phyloP scores from a whole-genome alignment of 768 basidiomycete species.

The Coprinopsis marcescibilis region DNA sequence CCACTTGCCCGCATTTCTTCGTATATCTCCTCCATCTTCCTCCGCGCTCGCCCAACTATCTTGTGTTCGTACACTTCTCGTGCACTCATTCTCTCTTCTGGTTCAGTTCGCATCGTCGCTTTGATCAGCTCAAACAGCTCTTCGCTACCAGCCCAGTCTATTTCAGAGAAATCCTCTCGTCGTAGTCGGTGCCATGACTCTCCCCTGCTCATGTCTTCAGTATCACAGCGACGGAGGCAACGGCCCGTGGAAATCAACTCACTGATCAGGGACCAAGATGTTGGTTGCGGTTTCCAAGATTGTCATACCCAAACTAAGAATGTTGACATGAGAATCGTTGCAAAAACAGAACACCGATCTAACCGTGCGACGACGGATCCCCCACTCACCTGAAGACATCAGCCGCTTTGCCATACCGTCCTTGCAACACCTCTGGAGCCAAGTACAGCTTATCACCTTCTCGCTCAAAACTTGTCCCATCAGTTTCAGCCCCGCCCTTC shows the following conservation, averaged over 20 bases:
- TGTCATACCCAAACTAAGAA: constrained; percentile 83
- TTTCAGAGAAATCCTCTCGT: constrained; percentile 84
- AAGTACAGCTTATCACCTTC: constrained; percentile 98
- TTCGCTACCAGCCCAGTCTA: constrained; percentile 61
- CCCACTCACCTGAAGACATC: constrained; percentile 97
- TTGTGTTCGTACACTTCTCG: constrained; percentile 54
- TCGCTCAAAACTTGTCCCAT: constrained; percentile 64
- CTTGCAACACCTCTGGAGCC: constrained; percentile 92
- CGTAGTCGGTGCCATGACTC: constrained; percentile 92
- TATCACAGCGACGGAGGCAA: constrained; percentile 13
- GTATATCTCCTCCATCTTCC: constrained; percentile 53
- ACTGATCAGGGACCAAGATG: constrained; percentile 96
- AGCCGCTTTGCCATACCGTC: constrained; percentile 86
- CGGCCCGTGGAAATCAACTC: constrained; percentile 31
- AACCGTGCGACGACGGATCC: constrained; percentile 29
- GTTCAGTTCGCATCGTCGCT: constrained; percentile 74
- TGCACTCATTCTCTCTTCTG: constrained; percentile 51
- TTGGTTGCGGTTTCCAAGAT: constrained; percentile 94
- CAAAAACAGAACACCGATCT: constrained; percentile 19
- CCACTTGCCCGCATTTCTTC: constrained; percentile 28
- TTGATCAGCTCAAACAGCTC: constrained; percentile 64
- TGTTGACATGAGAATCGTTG: constrained; percentile 36
- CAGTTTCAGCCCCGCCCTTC: background rate
- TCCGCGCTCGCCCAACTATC: constrained; percentile 58
- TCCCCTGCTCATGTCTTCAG: constrained; percentile 48